phyloP scores from a whole-genome alignment of 192 early-diverging fungal species.

The Ambispora gerdemannii region DNA sequence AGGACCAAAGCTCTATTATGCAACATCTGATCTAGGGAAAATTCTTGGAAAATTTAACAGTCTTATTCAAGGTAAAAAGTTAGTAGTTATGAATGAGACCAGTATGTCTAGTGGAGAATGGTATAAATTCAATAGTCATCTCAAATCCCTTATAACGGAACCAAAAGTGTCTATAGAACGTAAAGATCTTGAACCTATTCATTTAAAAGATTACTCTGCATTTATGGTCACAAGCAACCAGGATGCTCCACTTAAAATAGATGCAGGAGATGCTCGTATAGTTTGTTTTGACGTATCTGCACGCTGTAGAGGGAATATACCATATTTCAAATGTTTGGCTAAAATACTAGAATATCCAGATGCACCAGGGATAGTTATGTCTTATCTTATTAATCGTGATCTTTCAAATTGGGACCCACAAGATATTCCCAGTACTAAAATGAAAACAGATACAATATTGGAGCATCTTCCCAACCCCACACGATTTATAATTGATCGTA shows the following conservation, averaged over 20 bases:
- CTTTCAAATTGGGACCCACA: conserved; percentile 8
- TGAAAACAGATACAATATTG: too few relatives aligned
- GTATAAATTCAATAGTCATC: too few relatives aligned
- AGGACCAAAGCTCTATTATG: background rate
- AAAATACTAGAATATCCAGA: background rate
- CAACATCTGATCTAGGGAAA: background rate
- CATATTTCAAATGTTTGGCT: background rate
- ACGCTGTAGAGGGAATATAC: background rate
- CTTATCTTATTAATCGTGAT: background rate
- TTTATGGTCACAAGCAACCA: background rate
- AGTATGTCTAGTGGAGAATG: conserved; percentile 1
- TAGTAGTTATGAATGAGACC: background rate
- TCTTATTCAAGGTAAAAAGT: background rate
- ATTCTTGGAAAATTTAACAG: background rate
- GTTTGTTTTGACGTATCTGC: conserved; percentile 5
- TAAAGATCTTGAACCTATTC: background rate
- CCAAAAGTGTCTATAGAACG: background rate
- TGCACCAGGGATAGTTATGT: background rate
- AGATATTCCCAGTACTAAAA: conserved; percentile 3
- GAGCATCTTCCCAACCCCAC: conserved; percentile 14
- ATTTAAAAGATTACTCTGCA: background rate
- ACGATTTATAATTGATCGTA: conserved; percentile 8
- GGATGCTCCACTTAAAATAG: background rate
- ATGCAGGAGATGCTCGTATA: background rate
- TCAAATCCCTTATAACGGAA: conserved; percentile 6